phyloP scores from a whole-genome alignment of 202 grass and related monocot genomes.

The Eragrostis tef region DNA sequence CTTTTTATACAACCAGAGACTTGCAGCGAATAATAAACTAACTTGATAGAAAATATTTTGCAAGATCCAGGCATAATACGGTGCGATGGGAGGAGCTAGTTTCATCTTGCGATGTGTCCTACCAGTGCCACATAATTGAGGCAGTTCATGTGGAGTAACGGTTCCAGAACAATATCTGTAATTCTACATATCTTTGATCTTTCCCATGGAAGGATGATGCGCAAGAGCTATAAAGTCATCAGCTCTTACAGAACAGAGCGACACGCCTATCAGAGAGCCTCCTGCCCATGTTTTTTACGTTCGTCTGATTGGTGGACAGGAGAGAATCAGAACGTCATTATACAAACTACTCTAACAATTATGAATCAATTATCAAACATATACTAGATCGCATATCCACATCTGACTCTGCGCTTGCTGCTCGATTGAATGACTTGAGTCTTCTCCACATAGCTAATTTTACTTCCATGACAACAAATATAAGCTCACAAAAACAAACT shows the following conservation, averaged over 20 bases:
- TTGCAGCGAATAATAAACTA: not conserved
- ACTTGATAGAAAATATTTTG: not conserved
- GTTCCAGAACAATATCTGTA: not conserved
- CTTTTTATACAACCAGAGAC: not conserved
- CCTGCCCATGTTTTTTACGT: not conserved
- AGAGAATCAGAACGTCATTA: conserved; percentile 5
- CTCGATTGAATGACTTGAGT: not conserved
- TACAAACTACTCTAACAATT: not conserved
- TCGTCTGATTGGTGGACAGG: conserved; percentile 7
- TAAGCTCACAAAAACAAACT: not conserved
- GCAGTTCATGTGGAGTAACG: conserved; percentile 1
- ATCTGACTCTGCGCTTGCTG: conserved; percentile 1
- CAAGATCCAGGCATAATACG: not conserved
- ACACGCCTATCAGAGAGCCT: not conserved
- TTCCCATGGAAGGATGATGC: conserved; percentile 23
- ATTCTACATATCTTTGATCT: not conserved
- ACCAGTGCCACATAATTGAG: not conserved
- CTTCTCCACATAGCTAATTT: not conserved
- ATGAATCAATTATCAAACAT: not conserved
- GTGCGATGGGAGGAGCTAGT: not conserved
- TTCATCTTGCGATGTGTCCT: not conserved
- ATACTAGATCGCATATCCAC: not conserved
- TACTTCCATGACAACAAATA: not conserved
- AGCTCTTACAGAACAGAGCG: not conserved
- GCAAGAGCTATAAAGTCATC: not conserved